phyloP scores from a whole-genome alignment of 768 basidiomycete genomes.

The Amylocystis lapponica region DNA sequence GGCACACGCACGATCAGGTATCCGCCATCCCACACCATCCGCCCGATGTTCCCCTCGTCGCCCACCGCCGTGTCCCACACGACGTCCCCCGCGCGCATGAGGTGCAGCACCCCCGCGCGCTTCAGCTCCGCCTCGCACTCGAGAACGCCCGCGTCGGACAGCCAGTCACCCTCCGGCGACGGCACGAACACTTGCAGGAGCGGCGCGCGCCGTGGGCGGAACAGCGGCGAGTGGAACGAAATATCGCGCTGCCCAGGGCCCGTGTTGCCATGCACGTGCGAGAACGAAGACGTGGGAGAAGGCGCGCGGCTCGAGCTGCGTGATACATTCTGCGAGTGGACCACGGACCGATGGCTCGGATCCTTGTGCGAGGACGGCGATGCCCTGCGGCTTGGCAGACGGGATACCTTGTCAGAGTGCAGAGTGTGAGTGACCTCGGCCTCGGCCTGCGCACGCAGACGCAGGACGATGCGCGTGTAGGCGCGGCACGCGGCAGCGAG shows the following conservation, averaged over 20 bases:
- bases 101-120: conserved; percentile 53
- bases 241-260: not conserved
- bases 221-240: conserved; percentile 64
- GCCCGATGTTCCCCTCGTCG: conserved; percentile 81
- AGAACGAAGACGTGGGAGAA: conserved; percentile 51
- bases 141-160: conserved; percentile 73
- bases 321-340: conserved; percentile 24
- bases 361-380: not conserved
- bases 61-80: conserved; percentile 86
- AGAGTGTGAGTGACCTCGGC: conserved; percentile 33
- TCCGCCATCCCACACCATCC: conserved; percentile 83
- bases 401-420: not conserved
- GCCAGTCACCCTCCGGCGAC: conserved; percentile 81
- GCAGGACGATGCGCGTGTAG: conserved; percentile 74
- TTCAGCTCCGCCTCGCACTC: conserved; percentile 80
- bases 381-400: not conserved
- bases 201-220: conserved; percentile 66
- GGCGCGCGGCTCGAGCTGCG: conserved; percentile 56
- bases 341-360: too few species aligned
- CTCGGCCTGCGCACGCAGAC: conserved; percentile 76
- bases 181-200: conserved; percentile 79
- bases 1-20: conserved; percentile 69
- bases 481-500: conserved; percentile 63
- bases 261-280: conserved; percentile 33
- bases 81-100: conserved; percentile 73